A percentile compares a stretch with the other conserved stretches of the same genome.
Evolutionary conservation across 495 filamentous ascomycete genomes (phyloP).

Genomic region (Cryomyces antarcticus): DNA sequence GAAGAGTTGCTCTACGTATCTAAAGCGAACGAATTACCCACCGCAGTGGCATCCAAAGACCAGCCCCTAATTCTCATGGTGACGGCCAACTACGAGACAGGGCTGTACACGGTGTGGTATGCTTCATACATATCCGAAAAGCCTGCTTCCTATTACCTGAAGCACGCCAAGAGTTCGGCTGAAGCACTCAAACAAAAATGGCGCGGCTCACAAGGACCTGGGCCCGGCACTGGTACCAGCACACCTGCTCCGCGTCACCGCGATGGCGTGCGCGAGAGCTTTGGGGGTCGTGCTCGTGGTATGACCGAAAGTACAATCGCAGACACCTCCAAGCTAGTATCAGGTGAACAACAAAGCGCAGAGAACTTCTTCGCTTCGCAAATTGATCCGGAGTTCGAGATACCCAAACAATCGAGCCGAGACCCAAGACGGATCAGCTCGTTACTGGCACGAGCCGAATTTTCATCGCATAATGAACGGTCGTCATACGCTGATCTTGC

Average conservation of each 20-base stretch:
- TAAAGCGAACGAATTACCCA: slow-evolving; percentile 28
- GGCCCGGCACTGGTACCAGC: slow-evolving; percentile 55
- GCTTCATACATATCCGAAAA: slow-evolving; percentile 34
- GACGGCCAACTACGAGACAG: slow-evolving; percentile 54
- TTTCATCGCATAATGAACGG: slow-evolving; percentile 58
- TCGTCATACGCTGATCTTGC: slow-evolving; percentile 51
- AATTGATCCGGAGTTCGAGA: slow-evolving; percentile 58
- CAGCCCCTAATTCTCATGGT: slow-evolving; percentile 52
- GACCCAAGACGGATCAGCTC: slow-evolving; percentile 82
- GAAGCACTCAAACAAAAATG: no score
- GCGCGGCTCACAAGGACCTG: slow-evolving; percentile 7
- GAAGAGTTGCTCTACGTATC: slow-evolving; percentile 75
- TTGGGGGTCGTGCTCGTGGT: slow-evolving; percentile 21
- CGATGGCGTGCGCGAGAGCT: slow-evolving; percentile 32
- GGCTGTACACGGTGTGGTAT: slow-evolving; percentile 61
- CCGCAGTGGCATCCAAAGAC: slow-evolving; percentile 5
- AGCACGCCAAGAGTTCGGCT: no score
- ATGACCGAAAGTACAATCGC: no score
- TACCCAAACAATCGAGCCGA: slow-evolving; percentile 42
- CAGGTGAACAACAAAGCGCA: slow-evolving; percentile 11
- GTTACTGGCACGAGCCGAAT: slow-evolving; percentile 71
- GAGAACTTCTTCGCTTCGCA: slow-evolving; percentile 46
- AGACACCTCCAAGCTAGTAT: neutral
- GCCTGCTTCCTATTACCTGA: no score
- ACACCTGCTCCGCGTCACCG: slow-evolving; percentile 44